Evolutionary conservation across 1,284 basidiomycete species (phyloP).

Genomic region (Naganishia liquefaciens): DNA sequence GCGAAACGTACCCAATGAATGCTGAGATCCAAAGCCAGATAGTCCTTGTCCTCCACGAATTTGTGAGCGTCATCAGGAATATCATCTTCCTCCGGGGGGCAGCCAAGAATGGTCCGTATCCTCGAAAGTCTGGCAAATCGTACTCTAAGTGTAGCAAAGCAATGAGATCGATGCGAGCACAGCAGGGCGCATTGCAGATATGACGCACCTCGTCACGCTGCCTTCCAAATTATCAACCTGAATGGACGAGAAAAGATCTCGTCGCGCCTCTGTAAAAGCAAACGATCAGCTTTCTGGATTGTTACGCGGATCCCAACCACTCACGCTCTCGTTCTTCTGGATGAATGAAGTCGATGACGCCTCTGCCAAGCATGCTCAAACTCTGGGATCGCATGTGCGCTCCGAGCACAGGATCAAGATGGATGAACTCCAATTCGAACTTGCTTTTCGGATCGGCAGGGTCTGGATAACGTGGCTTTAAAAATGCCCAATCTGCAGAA

Average conservation of each 20-base stretch:
- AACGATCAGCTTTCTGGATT: background rate
- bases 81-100: conserved; percentile 49
- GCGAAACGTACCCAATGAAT: conserved; percentile 77
- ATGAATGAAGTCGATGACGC: conserved; percentile 82
- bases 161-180: conserved; percentile 2
- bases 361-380: conserved; percentile 67
- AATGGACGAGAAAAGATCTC: conserved; percentile 76
- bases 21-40: conserved; percentile 86
- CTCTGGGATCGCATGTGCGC: conserved; percentile 74
- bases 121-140: conserved; percentile 56
- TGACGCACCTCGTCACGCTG: conserved; percentile 77
- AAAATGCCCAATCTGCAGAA: conserved; percentile 29
- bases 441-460: conserved; percentile 32
- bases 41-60: conserved; percentile 72
- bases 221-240: conserved; percentile 80
- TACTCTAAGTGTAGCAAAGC: conserved; percentile 45
- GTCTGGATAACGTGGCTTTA: conserved; percentile 29
- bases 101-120: conserved; percentile 55
- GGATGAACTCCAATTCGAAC: conserved; percentile 73
- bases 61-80: conserved; percentile 62
- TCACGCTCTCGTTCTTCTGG: conserved; percentile 76
- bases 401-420: conserved; percentile 82
- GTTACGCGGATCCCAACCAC: conserved; percentile 32
- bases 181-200: background rate
- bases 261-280: conserved; percentile 58